Conservation (phyloP, 164 flowering plant species). For the Houttuynia cordata region DNA sequence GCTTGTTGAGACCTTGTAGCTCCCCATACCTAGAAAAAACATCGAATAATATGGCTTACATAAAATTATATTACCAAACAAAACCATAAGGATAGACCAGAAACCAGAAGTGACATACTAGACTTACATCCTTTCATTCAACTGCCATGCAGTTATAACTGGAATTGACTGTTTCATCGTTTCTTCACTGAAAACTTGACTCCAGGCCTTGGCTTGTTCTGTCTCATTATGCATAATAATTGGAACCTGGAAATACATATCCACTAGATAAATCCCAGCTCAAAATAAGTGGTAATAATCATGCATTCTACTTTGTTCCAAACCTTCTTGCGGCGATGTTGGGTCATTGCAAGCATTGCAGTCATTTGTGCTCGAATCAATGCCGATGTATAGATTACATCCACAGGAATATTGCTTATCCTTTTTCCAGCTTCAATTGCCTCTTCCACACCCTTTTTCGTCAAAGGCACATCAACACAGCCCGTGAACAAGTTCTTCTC, state of each 20-base stretch:
- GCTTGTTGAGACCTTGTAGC: constrained; percentile 93
- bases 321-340: constrained; percentile 95
- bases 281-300: not conserved
- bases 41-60: not conserved
- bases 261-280: not conserved
- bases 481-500: constrained; percentile 93
- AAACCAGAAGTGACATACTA: not conserved
- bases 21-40: constrained; percentile 76
- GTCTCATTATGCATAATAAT: constrained; percentile 70
- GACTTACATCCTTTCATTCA: constrained; percentile 92
- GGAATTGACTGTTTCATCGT: constrained; percentile 90
- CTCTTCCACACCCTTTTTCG: constrained; percentile 89
- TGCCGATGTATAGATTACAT: constrained; percentile 82
- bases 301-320: not conserved
- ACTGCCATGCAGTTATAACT: constrained; percentile 83
- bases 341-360: constrained; percentile 99
- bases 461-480: constrained; percentile 96
- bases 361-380: constrained; percentile 98
- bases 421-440: constrained; percentile 96
- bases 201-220: constrained; percentile 81
- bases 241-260: constrained; percentile 54
- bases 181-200: constrained; percentile 80
- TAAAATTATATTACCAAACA: not conserved
- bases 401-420: constrained; percentile 93
- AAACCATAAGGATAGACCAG: not conserved